Base-by-base conservation (phyloP, 306 rosid genomes). In the Prunus mongolica region DNA sequence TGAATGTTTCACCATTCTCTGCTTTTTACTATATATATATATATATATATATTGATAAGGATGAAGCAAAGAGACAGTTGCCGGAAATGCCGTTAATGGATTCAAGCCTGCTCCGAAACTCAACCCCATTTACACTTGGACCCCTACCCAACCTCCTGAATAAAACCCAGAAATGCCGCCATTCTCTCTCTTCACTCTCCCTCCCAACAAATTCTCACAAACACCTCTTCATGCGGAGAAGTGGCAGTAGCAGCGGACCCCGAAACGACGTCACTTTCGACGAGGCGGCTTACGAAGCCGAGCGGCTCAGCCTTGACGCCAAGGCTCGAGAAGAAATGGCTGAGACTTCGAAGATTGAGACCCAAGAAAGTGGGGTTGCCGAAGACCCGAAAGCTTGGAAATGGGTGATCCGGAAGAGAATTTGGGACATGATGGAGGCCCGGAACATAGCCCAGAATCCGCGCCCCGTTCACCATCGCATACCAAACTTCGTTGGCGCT, bases 391-490 rank as follows among this genome's bases (percentile, higher is more conserved):
- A 90, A 80, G 97, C 98, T 60, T 93, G 97, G 98, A 93, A 93
- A 80, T 93, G 98, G 98, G 75, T 86, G 2, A 90, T 93, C 79
- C 88, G 96, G 22, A 93, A 93, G 84, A 77, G 91, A 19, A 86
- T 93, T n/a, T 93, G 98, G 98, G 88, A 91, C 72, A 14, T 69
- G 1, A 90, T 93, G 98, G 98, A 93, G 46, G 78, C 88, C 5
- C 78, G 46, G 25, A 90, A 90, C 64, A 71, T 91, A 16, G 96
- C 97, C 1, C 88, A 85, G 27, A 84, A 86, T 34, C 98, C 98
- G 0, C 83, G 97, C 16, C 96, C 98, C 13, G 98, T 93, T 81
- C 97, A 93, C 78, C 97, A 93, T 75, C 91, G 97, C 14, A 93
- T 93, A 46, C 97, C 98, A 77, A 93, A 93, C 84, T 93, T 93